phyloP scores from a whole-genome alignment of 352 stramenopile genomes.

The Phytophthora nicotianae region DNA sequence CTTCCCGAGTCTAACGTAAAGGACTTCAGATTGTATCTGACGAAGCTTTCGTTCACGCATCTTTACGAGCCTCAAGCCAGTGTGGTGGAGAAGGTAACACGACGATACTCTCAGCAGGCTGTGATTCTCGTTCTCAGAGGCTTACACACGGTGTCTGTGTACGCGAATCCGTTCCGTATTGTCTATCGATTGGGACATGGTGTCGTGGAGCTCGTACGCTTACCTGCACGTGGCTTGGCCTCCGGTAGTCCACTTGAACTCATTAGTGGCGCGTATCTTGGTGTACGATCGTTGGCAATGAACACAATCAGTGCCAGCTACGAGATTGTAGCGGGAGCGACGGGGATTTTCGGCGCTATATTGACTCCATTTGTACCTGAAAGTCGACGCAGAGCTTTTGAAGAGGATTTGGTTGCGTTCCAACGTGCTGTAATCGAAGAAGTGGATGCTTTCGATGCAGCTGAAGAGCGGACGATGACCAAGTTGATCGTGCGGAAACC shows the following conservation, averaged over 20 bases:
- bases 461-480: constrained; percentile 87
- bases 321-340: constrained; percentile 84
- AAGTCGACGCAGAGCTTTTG: constrained; percentile 74
- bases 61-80: constrained; percentile 81
- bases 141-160: constrained; percentile 87
- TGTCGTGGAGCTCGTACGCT: constrained; percentile 77
- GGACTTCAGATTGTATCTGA: constrained; percentile 86
- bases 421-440: constrained; percentile 89
- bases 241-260: constrained; percentile 86
- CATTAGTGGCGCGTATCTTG: constrained; percentile 82
- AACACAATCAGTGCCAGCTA: constrained; percentile 91
- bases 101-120: constrained; percentile 85
- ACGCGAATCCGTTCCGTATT: constrained; percentile 89
- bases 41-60: constrained; percentile 81
- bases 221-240: constrained; percentile 77
- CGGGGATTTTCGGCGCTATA: constrained; percentile 76
- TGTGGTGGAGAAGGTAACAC: constrained; percentile 78
- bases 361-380: constrained; percentile 74
- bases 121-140: constrained; percentile 86
- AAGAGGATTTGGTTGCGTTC: constrained; percentile 86
- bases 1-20: constrained; percentile 91
- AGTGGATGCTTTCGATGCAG: constrained; percentile 86
- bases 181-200: constrained; percentile 86
- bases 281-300: constrained; percentile 85
- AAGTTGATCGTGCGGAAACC: constrained; percentile 87